A percentile compares a stretch with the other conserved stretches of the same genome.
phyloP scores from a whole-genome alignment of 164 flowering plant species.

The Kingdonia uniflora region DNA sequence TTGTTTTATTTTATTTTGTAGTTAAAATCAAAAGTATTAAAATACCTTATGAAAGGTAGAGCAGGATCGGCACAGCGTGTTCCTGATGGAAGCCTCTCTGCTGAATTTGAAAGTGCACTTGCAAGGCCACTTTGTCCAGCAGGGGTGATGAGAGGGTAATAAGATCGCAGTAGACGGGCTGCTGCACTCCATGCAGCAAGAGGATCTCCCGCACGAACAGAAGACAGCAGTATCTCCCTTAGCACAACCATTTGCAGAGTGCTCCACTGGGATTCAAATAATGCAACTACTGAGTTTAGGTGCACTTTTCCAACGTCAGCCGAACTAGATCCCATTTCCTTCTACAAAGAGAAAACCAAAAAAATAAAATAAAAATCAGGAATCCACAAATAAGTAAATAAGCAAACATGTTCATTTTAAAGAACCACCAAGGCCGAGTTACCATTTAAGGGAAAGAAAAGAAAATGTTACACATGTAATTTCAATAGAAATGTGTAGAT shows the following conservation, averaged over 20 bases:
- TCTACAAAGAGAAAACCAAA: slow-evolving; percentile 7
- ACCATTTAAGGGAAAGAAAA: too few relatives aligned
- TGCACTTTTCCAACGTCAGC: slow-evolving; percentile 62
- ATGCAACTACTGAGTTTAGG: slow-evolving; percentile 63
- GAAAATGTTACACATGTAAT: too few relatives aligned
- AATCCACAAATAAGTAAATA: too few relatives aligned
- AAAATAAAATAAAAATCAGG: slow-evolving; percentile 2
- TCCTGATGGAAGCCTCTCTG: slow-evolving; percentile 89
- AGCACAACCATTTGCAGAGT: slow-evolving; percentile 98
- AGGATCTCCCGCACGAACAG: slow-evolving; percentile 98
- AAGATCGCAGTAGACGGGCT: slow-evolving; percentile 85
- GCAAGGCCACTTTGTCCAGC: slow-evolving; percentile 97
- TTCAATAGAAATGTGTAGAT: too few relatives aligned
- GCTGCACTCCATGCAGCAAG: slow-evolving; percentile 99
- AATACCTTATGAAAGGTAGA: slow-evolving; percentile 85
- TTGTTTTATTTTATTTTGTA: too few relatives aligned
- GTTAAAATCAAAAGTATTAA: too few relatives aligned
- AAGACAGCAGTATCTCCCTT: slow-evolving; percentile 84
- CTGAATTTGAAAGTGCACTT: slow-evolving; percentile 75
- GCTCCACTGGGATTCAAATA: slow-evolving; percentile 98
- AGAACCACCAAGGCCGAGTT: too few relatives aligned
- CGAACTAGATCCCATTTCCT: slow-evolving; percentile 40
- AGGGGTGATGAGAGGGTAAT: slow-evolving; percentile 95
- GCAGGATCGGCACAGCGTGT: slow-evolving; percentile 97
- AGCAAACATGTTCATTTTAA: too few relatives aligned